Evolutionary conservation across 1,284 basidiomycete species (phyloP).

Genomic region (Sanghuangporus baumii): DNA sequence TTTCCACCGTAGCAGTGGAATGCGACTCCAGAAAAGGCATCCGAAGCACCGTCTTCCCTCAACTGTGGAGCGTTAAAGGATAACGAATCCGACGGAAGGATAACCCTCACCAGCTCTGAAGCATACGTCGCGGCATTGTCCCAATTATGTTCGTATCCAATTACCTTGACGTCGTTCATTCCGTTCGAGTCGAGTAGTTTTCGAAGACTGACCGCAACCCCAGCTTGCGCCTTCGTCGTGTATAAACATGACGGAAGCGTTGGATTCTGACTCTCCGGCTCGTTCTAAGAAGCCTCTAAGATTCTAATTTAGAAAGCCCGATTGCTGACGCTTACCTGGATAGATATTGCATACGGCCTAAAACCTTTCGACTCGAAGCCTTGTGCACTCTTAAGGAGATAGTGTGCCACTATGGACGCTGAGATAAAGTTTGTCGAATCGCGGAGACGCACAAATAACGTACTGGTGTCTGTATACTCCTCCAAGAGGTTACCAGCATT

Average conservation of each 20-base stretch:
- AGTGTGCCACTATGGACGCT: constrained; percentile 36
- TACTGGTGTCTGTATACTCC: constrained; percentile 33
- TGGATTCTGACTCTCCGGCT: constrained; percentile 39
- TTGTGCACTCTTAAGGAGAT: constrained; percentile 42
- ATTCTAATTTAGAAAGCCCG: not conserved
- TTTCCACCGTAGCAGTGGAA: constrained; percentile 26
- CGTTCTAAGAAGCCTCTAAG: constrained; percentile 33
- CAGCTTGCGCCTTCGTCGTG: constrained; percentile 34
- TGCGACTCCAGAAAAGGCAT: constrained; percentile 22
- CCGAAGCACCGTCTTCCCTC: constrained; percentile 7
- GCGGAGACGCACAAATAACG: constrained; percentile 18
- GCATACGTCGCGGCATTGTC: constrained; percentile 42
- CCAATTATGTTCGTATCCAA: constrained; percentile 51
- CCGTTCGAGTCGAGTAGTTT: constrained; percentile 41
- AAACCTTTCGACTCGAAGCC: constrained; percentile 40
- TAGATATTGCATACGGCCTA: constrained; percentile 37
- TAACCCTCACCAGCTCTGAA: constrained; percentile 36
- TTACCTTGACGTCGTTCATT: constrained; percentile 37
- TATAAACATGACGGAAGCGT: not conserved
- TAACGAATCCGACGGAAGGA: not conserved
- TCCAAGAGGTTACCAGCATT: constrained; percentile 38
- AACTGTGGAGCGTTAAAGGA: not conserved
- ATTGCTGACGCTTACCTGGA: constrained; percentile 33
- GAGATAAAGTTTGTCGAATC: not conserved
- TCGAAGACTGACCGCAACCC: constrained; percentile 37